phyloP scores from a whole-genome alignment of 2,329 filamentous ascomycete species.

The Gaeumannomyces sp. region DNA sequence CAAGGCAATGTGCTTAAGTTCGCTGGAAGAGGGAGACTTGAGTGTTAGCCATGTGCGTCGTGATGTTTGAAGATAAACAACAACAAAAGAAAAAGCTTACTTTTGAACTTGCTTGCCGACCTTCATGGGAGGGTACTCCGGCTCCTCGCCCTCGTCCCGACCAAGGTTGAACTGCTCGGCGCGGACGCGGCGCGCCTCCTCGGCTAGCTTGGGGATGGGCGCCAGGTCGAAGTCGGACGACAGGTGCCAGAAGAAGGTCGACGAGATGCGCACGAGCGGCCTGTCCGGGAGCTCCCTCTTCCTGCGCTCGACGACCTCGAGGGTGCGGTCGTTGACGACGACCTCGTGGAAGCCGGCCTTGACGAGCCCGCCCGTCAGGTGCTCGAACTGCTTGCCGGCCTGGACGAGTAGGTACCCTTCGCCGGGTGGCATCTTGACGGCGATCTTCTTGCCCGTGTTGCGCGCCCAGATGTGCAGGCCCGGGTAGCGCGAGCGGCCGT shows the following conservation, averaged over 20 bases:
- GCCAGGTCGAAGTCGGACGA: constrained; percentile 49
- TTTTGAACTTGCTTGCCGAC: constrained; percentile 53
- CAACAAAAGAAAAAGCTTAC: constrained; percentile 29
- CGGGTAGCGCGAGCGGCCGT: constrained; percentile 56
- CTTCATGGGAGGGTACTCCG: constrained; percentile 46
- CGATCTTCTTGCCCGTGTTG: constrained; percentile 53
- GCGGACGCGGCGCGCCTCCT: constrained; percentile 37
- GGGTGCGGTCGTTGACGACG: constrained; percentile 47
- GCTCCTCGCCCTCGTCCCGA: constrained; percentile 46
- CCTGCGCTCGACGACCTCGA: constrained; percentile 39
- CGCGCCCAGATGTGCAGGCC: constrained; percentile 58
- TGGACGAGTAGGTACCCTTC: constrained; percentile 55
- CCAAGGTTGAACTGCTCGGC: constrained; percentile 42
- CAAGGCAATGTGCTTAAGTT: constrained; percentile 47
- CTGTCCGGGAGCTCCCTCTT: constrained; percentile 36
- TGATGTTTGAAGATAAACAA: constrained; percentile 8
- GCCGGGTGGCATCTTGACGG: constrained; percentile 51
- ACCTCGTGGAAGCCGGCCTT: constrained; percentile 59
- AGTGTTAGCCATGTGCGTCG: constrained; percentile 10
- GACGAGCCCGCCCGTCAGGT: constrained; percentile 53
- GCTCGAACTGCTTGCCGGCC: constrained; percentile 57
- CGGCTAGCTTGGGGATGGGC: constrained; percentile 42
- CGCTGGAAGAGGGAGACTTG: constrained; percentile 21
- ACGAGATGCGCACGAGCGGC: constrained; percentile 51
- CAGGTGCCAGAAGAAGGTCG: constrained; percentile 56